Percentiles rank a stretch among this genome's conserved stretches.
phyloP scores from a whole-genome alignment of 225 moss, liverwort and hornwort species.

The Sphagnum tenellum region DNA sequence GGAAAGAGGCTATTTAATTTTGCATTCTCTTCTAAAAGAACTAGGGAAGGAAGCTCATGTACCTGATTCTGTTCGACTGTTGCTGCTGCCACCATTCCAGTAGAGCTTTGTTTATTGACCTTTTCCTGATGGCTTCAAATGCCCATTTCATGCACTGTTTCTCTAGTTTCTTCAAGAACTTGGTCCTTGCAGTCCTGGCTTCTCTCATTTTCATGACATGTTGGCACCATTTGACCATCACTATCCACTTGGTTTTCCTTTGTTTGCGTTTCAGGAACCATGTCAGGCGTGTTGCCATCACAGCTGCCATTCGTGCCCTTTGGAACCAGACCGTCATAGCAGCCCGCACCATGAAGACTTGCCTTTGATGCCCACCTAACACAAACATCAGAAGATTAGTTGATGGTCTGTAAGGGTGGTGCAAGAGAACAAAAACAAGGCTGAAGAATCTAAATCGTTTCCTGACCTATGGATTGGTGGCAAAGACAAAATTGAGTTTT shows the following conservation, averaged over 20 bases:
- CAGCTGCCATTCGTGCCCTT: slow-evolving; percentile 17
- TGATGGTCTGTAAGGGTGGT: too few species aligned
- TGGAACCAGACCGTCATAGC: slow-evolving; percentile 31
- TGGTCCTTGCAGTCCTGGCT: slow-evolving; percentile 16
- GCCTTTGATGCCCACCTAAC: slow-evolving; percentile 33
- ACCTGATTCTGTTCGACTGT: slow-evolving; percentile 30
- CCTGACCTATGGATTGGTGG: too few species aligned
- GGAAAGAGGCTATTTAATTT: too few species aligned
- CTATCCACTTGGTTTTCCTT: slow-evolving; percentile 16
- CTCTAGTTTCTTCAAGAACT: slow-evolving; percentile 28
- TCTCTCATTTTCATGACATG: slow-evolving; percentile 1
- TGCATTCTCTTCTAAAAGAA: too few species aligned
- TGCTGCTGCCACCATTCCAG: slow-evolving; percentile 24
- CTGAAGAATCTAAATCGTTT: too few species aligned
- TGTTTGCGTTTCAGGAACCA: slow-evolving; percentile 32
- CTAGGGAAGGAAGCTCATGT: neutral
- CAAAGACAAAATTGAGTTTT: too few species aligned
- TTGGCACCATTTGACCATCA: slow-evolving; percentile 46
- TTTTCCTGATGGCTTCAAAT: slow-evolving; percentile 38
- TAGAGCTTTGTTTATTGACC: slow-evolving; percentile 14
- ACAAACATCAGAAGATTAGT: too few species aligned
- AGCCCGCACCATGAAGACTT: slow-evolving; percentile 30
- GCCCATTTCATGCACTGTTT: slow-evolving; percentile 34
- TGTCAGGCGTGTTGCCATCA: slow-evolving; percentile 35
- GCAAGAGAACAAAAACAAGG: too few species aligned